Evolutionary conservation across 2,329 filamentous ascomycete species (phyloP).

Genomic region (Xylariaceae sp.): DNA sequence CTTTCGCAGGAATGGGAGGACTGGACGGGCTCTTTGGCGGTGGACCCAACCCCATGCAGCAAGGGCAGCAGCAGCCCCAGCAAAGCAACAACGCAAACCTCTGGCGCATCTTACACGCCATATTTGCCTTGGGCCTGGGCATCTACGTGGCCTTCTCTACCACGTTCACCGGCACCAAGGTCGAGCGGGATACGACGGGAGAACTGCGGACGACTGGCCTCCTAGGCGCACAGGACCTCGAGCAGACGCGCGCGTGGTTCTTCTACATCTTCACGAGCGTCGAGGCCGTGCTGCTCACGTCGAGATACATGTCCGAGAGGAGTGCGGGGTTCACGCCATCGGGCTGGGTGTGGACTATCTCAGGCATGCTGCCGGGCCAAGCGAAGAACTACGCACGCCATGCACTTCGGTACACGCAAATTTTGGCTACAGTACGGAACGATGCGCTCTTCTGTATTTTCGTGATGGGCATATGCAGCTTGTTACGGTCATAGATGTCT

Average conservation of each 20-base stretch:
- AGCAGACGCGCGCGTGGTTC: constrained; percentile 46
- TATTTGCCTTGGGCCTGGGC: constrained; percentile 65
- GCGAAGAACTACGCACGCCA: constrained; percentile 57
- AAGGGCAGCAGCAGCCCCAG: constrained; percentile 22
- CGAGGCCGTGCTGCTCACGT: constrained; percentile 66
- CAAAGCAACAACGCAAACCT: constrained; percentile 42
- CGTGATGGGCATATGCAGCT: constrained; percentile 58
- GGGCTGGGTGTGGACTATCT: constrained; percentile 59
- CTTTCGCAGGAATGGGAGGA: constrained; percentile 29
- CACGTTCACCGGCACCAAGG: constrained; percentile 61
- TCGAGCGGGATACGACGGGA: constrained; percentile 49
- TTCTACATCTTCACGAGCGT: constrained; percentile 79
- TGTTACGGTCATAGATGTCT: constrained; percentile 32
- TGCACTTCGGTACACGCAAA: constrained; percentile 60
- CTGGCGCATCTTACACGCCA: constrained; percentile 69
- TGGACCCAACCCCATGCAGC: constrained; percentile 30
- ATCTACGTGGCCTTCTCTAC: constrained; percentile 64
- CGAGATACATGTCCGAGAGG: constrained; percentile 64
- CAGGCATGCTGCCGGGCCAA: constrained; percentile 60
- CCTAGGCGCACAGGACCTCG: constrained; percentile 24
- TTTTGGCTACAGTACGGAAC: constrained; percentile 64
- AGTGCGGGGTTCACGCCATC: constrained; percentile 41
- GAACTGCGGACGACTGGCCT: constrained; percentile 33
- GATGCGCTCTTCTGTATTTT: constrained; percentile 75
- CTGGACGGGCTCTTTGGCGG: constrained; percentile 31